Percentiles rank a stretch among this genome's conserved stretches.
Conservation (phyloP, 225 moss, liverwort and hornwort genomes). For the Neckera pumila region DNA sequence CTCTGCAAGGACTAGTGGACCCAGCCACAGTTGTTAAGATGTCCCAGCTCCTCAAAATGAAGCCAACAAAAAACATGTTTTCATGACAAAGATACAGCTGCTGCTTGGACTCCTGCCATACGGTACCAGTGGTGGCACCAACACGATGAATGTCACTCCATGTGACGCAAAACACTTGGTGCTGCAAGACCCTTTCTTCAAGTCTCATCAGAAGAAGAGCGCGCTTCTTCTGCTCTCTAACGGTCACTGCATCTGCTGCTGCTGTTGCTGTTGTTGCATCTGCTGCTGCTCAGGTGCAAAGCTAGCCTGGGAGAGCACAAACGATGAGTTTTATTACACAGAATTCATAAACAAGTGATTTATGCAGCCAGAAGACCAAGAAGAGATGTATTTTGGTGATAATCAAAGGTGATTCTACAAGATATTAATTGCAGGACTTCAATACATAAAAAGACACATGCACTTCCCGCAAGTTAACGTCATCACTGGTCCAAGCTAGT, state of each 20-base stretch:
- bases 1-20: background rate
- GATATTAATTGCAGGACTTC: background rate
- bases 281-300: constrained; percentile 28
- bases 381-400: background rate
- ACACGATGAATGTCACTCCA: background rate
- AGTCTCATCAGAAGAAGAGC: background rate
- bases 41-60: constrained; percentile 8
- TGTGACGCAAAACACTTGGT: background rate
- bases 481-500: background rate
- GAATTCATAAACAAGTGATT: background rate
- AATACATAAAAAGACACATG: no score
- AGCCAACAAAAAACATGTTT: background rate
- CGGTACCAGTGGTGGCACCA: background rate
- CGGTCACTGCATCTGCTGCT: constrained; percentile 18
- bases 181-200: background rate
- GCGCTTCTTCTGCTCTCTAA: background rate
- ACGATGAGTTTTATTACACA: background rate
- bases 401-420: background rate
- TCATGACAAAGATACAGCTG: background rate
- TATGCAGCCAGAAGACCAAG: background rate
- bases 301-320: constrained; percentile 3
- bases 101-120: background rate
- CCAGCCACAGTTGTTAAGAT: background rate
- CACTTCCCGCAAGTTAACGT: background rate
- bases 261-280: constrained; percentile 23